A percentile compares a stretch with the other conserved stretches of the same genome.
These are phyloP conservation scores for Rhizopus arrhizus DNA, from an alignment of 371 early-diverging fungal species.

Conservation along the genomic window DNA sequence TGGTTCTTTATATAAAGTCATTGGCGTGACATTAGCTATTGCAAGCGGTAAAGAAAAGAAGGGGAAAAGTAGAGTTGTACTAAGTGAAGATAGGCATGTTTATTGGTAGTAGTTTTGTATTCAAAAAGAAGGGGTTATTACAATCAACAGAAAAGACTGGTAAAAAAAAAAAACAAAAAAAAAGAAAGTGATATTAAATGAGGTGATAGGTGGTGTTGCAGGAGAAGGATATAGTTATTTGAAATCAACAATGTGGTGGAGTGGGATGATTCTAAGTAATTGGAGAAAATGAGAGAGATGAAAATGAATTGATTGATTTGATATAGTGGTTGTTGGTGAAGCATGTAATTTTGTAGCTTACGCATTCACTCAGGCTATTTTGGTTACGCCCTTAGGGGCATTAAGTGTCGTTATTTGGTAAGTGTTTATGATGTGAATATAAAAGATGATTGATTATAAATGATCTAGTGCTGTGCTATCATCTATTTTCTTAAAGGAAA, in stretches of 20 bases:
- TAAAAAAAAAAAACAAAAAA: conserved; percentile 11
- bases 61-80: background rate
- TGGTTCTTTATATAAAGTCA: conserved; percentile 66
- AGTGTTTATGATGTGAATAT: background rate
- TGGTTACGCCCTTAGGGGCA: conserved; percentile 96
- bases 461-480: conserved; percentile 82
- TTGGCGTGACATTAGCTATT: conserved; percentile 87
- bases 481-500: conserved; percentile 85
- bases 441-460: background rate
- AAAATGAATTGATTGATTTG: background rate
- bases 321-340: conserved; percentile 82
- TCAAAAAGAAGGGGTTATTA: conserved; percentile 92
- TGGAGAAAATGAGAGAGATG: background rate
- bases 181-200: background rate
- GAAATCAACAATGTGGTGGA: conserved; percentile 90
- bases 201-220: conserved; percentile 53
- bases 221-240: conserved; percentile 86
- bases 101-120: conserved; percentile 88
- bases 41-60: conserved; percentile 50
- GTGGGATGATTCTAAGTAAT: conserved; percentile 82
- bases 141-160: conserved; percentile 67
- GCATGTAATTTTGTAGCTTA: conserved; percentile 93
- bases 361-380: conserved; percentile 90
- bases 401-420: conserved; percentile 68
- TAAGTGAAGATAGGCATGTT: conserved; percentile 61